These are phyloP conservation scores for Fusarium brevicatenulatum DNA, from an alignment of 2,329 filamentous ascomycete genomes.

Conservation along the genomic window DNA sequence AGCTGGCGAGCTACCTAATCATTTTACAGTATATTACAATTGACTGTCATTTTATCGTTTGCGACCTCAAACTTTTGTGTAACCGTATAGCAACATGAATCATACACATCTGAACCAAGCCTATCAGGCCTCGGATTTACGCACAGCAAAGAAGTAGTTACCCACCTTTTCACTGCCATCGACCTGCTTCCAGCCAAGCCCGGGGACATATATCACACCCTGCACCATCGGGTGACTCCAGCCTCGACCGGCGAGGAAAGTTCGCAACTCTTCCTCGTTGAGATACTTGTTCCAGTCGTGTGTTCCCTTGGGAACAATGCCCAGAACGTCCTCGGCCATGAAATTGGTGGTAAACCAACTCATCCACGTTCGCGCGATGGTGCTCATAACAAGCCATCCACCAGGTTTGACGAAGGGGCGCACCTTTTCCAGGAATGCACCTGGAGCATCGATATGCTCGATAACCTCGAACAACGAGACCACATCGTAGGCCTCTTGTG, in stretches of 20 bases:
- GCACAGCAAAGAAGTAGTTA: slow-evolving; percentile 95
- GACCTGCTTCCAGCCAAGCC: slow-evolving; percentile 88
- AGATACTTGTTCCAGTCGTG: slow-evolving; percentile 98
- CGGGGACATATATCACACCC: slow-evolving; percentile 91
- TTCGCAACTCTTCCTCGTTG: slow-evolving; percentile 80
- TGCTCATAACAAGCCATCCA: slow-evolving; percentile 92
- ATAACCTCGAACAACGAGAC: slow-evolving; percentile 94
- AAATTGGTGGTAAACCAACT: slow-evolving; percentile 95
- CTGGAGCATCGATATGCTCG: slow-evolving; percentile 85
- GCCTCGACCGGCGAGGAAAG: slow-evolving; percentile 61
- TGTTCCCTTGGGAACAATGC: slow-evolving; percentile 90
- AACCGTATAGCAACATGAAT: slow-evolving; percentile 10
- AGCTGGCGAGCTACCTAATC: not conserved
- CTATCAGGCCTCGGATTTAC: slow-evolving; percentile 51
- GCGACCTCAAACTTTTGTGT: not conserved
- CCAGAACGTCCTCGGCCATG: slow-evolving; percentile 85
- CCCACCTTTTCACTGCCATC: slow-evolving; percentile 83
- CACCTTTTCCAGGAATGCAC: slow-evolving; percentile 76
- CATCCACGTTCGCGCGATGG: slow-evolving; percentile 88
- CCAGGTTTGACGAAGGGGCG: slow-evolving; percentile 84
- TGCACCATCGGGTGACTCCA: slow-evolving; percentile 73
- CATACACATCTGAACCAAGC: slow-evolving; percentile 9
- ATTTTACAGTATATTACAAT: slow-evolving; percentile 31
- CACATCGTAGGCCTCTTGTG: slow-evolving; percentile 72
- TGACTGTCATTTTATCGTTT: not conserved